Percentiles rank a stretch among this genome's conserved stretches.
phyloP scores from a whole-genome alignment of 805 yeast genomes.

The Zygosaccharomyces kombuchaensis region DNA sequence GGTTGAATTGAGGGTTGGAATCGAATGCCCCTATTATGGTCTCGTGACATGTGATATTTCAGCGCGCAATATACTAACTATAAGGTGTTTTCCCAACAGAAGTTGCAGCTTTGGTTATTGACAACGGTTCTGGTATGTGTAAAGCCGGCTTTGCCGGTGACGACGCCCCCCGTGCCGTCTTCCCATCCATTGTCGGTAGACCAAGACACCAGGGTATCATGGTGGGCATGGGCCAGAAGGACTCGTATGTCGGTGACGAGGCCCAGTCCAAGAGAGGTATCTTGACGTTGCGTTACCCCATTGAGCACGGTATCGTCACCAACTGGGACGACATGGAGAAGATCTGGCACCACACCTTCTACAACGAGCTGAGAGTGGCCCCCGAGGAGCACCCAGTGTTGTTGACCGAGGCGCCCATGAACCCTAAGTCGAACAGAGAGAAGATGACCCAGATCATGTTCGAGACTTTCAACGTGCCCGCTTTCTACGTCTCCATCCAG shows the following conservation, averaged over 20 bases:
- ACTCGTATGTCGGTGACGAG: conserved; percentile 99
- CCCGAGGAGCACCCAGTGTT: conserved; percentile 99
- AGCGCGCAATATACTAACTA: conserved; percentile 7
- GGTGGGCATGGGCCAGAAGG: conserved; percentile 99
- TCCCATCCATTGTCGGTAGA: conserved; percentile 99
- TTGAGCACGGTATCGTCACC: conserved; percentile 99
- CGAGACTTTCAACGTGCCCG: conserved; percentile 99
- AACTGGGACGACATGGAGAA: conserved; percentile 99
- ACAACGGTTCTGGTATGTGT: conserved; percentile 99
- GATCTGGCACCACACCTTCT: conserved; percentile 99
- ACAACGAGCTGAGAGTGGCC: conserved; percentile 99
- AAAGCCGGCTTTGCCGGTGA: conserved; percentile 99
- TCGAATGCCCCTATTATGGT: not conserved
- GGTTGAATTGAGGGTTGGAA: not conserved
- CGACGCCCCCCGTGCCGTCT: conserved; percentile 99
- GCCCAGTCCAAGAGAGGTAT: conserved; percentile 99
- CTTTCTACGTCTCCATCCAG: conserved; percentile 97
- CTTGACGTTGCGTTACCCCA: conserved; percentile 96
- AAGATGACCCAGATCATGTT: conserved; percentile 99
- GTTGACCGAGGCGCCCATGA: conserved; percentile 99
- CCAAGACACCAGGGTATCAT: conserved; percentile 99
- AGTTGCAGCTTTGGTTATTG: conserved; percentile 68
- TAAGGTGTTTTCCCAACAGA: conserved; percentile 19
- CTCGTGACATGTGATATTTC: not conserved
- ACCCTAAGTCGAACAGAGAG: conserved; percentile 99